A percentile compares a stretch with the other conserved stretches of the same genome.
Evolutionary conservation across 1,284 basidiomycete species (phyloP).

Genomic region (Trametes sp.): DNA sequence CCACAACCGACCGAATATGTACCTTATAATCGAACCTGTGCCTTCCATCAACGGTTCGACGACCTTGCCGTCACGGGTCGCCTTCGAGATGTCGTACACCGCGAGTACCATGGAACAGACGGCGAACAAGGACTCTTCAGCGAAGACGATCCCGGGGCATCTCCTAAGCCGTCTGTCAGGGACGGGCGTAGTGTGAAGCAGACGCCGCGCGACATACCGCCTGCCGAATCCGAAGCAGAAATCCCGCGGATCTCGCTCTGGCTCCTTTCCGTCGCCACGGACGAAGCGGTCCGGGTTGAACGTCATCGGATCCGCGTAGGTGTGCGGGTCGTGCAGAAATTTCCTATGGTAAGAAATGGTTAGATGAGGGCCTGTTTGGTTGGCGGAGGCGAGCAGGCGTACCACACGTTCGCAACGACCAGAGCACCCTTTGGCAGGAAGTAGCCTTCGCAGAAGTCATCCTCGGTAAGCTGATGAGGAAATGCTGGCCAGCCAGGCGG

Average conservation of each 20-base stretch:
- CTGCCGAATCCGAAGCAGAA: constrained; percentile 39
- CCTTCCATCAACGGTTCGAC: constrained; percentile 32
- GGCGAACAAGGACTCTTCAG: constrained; percentile 44
- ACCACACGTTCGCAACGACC: constrained; percentile 39
- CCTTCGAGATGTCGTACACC: constrained; percentile 40
- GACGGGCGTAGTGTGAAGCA: neutral
- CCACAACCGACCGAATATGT: neutral
- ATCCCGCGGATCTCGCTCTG: constrained; percentile 34
- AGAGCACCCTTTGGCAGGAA: constrained; percentile 40
- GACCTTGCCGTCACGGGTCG: constrained; percentile 30
- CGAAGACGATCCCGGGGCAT: constrained; percentile 36
- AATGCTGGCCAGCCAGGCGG: constrained; percentile 27
- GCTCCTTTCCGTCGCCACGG: constrained; percentile 16
- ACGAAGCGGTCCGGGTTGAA: constrained; percentile 43
- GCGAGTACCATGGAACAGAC: constrained; percentile 40
- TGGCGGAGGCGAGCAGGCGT: neutral
- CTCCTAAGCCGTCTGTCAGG: constrained; percentile 17
- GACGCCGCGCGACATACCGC: constrained; percentile 21
- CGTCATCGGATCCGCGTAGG: constrained; percentile 38
- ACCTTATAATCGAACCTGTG: constrained; percentile 36
- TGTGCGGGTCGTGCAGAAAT: constrained; percentile 40
- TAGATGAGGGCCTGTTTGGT: too few species aligned
- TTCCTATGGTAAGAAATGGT: constrained; percentile 35
- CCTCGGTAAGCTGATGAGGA: constrained; percentile 37
- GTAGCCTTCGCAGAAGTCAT: constrained; percentile 40